Percentiles rank a stretch among this genome's conserved stretches.
phyloP scores from a whole-genome alignment of 2,329 filamentous ascomycete species.

The Periconia macrospinosa region DNA sequence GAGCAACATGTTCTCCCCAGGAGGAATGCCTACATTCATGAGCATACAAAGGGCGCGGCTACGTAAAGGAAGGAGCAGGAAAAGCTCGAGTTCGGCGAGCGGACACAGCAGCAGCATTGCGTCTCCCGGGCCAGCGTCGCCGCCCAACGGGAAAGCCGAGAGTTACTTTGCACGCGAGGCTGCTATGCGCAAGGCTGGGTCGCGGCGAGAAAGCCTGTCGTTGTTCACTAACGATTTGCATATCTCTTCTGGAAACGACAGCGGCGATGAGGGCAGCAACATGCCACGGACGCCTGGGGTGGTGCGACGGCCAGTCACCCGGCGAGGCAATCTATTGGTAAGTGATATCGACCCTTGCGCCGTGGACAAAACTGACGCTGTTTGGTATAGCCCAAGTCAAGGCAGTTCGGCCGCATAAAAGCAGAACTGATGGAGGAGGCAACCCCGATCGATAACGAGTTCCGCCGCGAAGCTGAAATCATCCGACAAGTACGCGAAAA shows the following conservation, averaged over 20 bases:
- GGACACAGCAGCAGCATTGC: slow-evolving; percentile 66
- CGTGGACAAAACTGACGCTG: slow-evolving; percentile 7
- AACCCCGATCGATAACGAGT: slow-evolving; percentile 84
- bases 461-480: slow-evolving; percentile 89
- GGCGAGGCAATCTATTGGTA: slow-evolving; percentile 86
- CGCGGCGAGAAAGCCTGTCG: slow-evolving; percentile 84
- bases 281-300: slow-evolving; percentile 66
- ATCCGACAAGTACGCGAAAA: slow-evolving; percentile 93
- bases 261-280: slow-evolving; percentile 66
- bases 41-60: slow-evolving; percentile 71
- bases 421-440: slow-evolving; percentile 87
- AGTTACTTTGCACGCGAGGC: slow-evolving; percentile 59
- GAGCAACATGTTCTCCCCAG: slow-evolving; percentile 64
- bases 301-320: slow-evolving; percentile 78
- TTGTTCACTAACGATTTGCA: slow-evolving; percentile 88
- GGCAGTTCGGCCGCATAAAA: slow-evolving; percentile 89
- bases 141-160: slow-evolving; percentile 62
- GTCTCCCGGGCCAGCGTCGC: slow-evolving; percentile 74
- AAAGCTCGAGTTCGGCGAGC: slow-evolving; percentile 71
- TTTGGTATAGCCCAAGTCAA: slow-evolving; percentile 78
- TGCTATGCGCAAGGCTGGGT: slow-evolving; percentile 51
- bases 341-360: slow-evolving; percentile 34
- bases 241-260: slow-evolving; percentile 77
- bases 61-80: slow-evolving; percentile 61
- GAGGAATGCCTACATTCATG: slow-evolving; percentile 74